Conservation (phyloP, 2,329 filamentous ascomycete species). For the Aspergillus chevalieri region DNA sequence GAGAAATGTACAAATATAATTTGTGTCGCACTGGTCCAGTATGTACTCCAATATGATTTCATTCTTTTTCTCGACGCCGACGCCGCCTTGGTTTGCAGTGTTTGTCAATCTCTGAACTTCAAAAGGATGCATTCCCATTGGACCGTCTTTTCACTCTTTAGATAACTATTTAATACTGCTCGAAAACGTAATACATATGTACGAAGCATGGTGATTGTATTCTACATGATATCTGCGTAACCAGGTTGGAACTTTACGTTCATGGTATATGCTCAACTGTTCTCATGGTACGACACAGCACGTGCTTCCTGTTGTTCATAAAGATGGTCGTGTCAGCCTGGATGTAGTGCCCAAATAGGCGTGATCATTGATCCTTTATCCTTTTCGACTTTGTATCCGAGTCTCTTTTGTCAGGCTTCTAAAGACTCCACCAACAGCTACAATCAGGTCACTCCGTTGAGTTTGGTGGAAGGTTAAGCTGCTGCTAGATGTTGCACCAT, state of each 20-base stretch:
- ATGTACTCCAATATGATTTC: not conserved
- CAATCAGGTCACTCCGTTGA: not conserved
- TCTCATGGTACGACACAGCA: not conserved
- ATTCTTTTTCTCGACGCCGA: not conserved
- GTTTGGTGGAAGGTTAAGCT: not conserved
- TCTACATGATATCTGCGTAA: not conserved
- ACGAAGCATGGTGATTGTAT: not conserved
- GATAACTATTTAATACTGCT: not conserved
- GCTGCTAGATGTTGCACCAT: not conserved
- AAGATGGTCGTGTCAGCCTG: no score
- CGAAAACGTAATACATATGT: not conserved
- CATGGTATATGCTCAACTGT: not conserved
- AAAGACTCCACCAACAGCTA: not conserved
- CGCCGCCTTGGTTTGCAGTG: constrained; percentile 22
- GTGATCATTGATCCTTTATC: no score
- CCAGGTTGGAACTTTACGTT: not conserved
- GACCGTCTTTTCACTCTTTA: no score
- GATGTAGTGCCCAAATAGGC: no score
- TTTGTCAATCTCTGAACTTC: constrained; percentile 15
- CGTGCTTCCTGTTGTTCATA: no score
- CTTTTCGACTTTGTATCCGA: no score
- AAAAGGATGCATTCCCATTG: constrained; percentile 2
- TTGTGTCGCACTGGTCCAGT: not conserved
- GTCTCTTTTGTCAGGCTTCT: no score
- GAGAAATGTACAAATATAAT: not conserved